Evolutionary conservation across 805 yeast species (phyloP).

Genomic region (Tetrapisispora taiwanensis): DNA sequence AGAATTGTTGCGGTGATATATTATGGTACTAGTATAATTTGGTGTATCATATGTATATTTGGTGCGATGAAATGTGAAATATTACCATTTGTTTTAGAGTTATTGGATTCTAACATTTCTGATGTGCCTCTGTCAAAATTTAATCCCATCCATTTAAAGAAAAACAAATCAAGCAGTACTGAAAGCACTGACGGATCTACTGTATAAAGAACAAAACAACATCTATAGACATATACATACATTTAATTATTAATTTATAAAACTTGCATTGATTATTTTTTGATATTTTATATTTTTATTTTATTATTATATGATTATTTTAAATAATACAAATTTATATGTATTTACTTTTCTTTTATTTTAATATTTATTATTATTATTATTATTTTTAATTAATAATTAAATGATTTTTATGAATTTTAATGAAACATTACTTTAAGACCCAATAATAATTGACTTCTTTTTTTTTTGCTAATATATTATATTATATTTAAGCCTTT

Average conservation of each 20-base stretch:
- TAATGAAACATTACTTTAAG: neutral
- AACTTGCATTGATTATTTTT: too few species aligned
- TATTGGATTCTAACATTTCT: neutral
- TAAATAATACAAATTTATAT: neutral
- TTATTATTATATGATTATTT: neutral
- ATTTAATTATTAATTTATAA: too few species aligned
- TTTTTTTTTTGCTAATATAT: too few species aligned
- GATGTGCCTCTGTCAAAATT: neutral
- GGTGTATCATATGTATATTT: constrained; percentile 34
- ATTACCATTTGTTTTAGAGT: neutral
- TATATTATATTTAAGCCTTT: constrained; percentile 80
- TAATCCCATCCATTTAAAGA: neutral
- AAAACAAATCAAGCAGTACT: neutral
- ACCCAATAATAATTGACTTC: too few species aligned
- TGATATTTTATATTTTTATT: neutral
- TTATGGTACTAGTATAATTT: constrained; percentile 40
- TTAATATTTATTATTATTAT: neutral
- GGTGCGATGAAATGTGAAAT: constrained; percentile 7
- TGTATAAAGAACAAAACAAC: neutral
- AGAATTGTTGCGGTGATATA: constrained; percentile 54
- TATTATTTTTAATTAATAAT: too few species aligned
- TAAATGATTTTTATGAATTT: neutral
- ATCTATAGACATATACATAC: too few species aligned
- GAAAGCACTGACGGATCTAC: neutral
- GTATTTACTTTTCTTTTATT: neutral